Conservation (phyloP, 2,329 filamentous ascomycete species). For the Claviceps maximensis region DNA sequence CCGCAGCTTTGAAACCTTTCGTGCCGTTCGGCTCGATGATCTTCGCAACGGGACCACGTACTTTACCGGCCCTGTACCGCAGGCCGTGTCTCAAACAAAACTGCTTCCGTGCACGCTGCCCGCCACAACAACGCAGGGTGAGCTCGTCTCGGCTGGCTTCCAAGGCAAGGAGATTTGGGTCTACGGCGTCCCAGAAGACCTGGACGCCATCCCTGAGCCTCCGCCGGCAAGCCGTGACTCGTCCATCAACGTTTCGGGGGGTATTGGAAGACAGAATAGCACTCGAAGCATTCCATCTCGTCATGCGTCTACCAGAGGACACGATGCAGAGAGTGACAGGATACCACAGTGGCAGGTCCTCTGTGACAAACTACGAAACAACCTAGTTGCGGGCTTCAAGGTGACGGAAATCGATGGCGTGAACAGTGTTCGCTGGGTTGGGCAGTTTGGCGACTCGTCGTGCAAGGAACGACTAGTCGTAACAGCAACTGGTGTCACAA, state of each 20-base stretch:
- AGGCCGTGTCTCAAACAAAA: conserved; percentile 37
- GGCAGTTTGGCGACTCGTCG: conserved; percentile 33
- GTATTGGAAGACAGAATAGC: conserved; percentile 19
- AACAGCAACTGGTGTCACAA: conserved; percentile 56
- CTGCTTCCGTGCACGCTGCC: conserved; percentile 56
- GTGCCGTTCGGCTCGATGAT: conserved; percentile 63
- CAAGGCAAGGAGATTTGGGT: conserved; percentile 61
- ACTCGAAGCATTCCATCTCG: conserved; percentile 16
- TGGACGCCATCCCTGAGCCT: conserved; percentile 47
- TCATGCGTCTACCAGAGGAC: conserved; percentile 18
- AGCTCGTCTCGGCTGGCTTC: conserved; percentile 63
- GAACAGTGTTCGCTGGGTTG: conserved; percentile 60
- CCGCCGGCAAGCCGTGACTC: conserved; percentile 11
- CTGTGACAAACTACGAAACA: conserved; percentile 56
- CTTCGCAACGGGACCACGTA: conserved; percentile 65
- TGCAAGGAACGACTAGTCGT: conserved; percentile 49
- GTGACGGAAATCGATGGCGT: conserved; percentile 53
- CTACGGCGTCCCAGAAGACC: conserved; percentile 62
- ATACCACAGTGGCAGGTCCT: conserved; percentile 57
- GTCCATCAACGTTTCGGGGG: conserved; percentile 6
- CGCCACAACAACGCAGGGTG: conserved; percentile 53
- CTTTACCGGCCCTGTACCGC: conserved; percentile 57
- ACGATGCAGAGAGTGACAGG: conserved; percentile 19
- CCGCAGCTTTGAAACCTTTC: conserved; percentile 61
- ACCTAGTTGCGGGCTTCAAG: conserved; percentile 54